Evolutionary conservation across 768 basidiomycete species (phyloP), one percentile per base, ranked within the genome.

Genomic region (Phylloporus sp.): DNA sequence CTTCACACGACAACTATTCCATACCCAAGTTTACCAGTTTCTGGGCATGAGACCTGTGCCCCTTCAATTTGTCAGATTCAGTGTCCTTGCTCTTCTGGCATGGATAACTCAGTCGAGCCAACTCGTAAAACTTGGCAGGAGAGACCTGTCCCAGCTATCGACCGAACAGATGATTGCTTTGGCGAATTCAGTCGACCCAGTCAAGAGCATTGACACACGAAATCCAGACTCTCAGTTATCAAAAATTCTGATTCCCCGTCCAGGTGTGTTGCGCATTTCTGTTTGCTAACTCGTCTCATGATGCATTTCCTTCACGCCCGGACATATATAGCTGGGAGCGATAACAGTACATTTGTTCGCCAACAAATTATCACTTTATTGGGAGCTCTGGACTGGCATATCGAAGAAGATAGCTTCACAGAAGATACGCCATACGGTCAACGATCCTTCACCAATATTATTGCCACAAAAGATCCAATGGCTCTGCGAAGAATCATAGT

Each of bases 381-480:
- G 58, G 78, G 78, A 61, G 73, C 75, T 16, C 73, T 95, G 44
- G 78, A 88, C 16, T 98, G 95, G 95, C 82, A 94, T 53, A 70
- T 94, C 45, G 92, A 97, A 63, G 80, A 85, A 62, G 94, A 97
- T 61, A 72, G 76, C 22, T 98, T 98, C 73, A 80, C 73, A 6
- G 86, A 76, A 45, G 63, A 71, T 16, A 98, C 97, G 2, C 97
- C 97, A 1, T 80, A 88, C 56, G 97, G 95, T 5, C 61, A 65
- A 28, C 90, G 81, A 60, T 73, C 74, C 34, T 95, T 99, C 66
- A 85, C 83, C 13, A 99, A 99, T 71, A 76, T 98, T 45, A 86
- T 98, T 57, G 95, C 93, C 28, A 98, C 97, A 11, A 97, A 97
- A 66, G 88, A 97, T 64, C 89, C 90, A n/a, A 67, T 72, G 16